Percentiles rank a stretch among this genome's conserved stretches.
Conservation (phyloP, 179 eudicot species). For the Silene noctiflora region DNA sequence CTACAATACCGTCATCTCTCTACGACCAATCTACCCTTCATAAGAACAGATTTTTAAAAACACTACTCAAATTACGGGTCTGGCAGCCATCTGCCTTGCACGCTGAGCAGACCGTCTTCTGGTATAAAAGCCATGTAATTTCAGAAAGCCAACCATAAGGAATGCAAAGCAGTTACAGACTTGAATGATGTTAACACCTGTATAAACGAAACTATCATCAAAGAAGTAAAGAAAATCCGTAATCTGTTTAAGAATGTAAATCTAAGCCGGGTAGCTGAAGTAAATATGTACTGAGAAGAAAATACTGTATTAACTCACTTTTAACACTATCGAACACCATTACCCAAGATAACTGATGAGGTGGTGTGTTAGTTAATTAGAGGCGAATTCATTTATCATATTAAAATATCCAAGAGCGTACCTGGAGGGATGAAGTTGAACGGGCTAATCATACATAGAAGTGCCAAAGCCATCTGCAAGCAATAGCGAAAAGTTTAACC, state of each 20-base stretch:
- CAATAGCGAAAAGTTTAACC: not conserved
- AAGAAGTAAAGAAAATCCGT: too few species aligned
- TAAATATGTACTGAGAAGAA: not conserved
- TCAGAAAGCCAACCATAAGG: constrained; percentile 20
- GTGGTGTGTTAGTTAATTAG: too few species aligned
- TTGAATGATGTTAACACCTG: constrained; percentile 19
- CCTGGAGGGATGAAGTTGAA: constrained; percentile 39
- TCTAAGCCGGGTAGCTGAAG: not conserved
- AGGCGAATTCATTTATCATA: too few species aligned
- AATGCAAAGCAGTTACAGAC: constrained; percentile 26
- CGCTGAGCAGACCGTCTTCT: constrained; percentile 20
- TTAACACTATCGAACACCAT: not conserved
- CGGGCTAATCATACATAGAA: constrained; percentile 31
- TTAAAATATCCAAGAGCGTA: constrained; percentile 4
- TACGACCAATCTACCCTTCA: not conserved
- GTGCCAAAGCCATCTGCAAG: constrained; percentile 39
- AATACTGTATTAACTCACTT: not conserved
- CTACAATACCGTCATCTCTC: not conserved
- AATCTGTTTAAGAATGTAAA: too few species aligned
- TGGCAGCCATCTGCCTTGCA: constrained; percentile 29
- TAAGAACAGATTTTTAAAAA: not conserved
- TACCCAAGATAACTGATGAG: not conserved
- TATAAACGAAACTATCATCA: not conserved
- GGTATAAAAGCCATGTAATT: constrained; percentile 27
- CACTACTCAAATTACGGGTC: not conserved